Conservation (phyloP, 192 early-diverging fungal species). For the Coemansia sp. region DNA sequence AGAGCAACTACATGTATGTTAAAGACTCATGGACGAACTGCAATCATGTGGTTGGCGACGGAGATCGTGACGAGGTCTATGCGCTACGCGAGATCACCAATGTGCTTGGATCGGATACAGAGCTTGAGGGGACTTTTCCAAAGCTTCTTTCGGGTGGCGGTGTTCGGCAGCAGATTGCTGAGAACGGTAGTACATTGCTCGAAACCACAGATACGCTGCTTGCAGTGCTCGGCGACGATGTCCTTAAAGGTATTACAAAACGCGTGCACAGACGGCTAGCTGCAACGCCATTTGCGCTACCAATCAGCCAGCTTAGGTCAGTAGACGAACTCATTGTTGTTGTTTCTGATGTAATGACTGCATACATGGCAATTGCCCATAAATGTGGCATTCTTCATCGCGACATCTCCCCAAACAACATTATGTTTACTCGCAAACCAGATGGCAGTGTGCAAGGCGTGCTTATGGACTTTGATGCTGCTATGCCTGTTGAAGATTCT, state of each 20-base stretch:
- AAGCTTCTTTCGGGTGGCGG: not conserved
- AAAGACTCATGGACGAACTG: not conserved
- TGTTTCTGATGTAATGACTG: constrained; percentile 20
- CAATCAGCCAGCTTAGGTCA: not conserved
- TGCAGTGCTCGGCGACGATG: not conserved
- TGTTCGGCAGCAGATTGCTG: not conserved
- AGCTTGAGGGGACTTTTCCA: not conserved
- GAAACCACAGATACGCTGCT: not conserved
- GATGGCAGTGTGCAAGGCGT: constrained; percentile 5
- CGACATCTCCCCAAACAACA: constrained; percentile 21
- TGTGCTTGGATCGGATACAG: not conserved
- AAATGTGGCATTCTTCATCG: constrained; percentile 15
- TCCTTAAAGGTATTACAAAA: not conserved
- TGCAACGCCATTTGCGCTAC: not conserved
- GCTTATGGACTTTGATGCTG: constrained; percentile 23
- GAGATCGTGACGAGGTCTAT: not conserved
- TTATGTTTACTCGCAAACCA: not conserved
- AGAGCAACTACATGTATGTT: not conserved
- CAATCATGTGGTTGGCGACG: not conserved
- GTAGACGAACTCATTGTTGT: constrained; percentile 14
- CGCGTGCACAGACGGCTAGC: not conserved
- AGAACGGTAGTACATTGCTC: no score
- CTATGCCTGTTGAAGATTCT: constrained; percentile 1
- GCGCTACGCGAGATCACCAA: not conserved
- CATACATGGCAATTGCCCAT: constrained; percentile 4